Evolutionary conservation across 768 basidiomycete species (phyloP).

Genomic region (Mycena epipterygia): DNA sequence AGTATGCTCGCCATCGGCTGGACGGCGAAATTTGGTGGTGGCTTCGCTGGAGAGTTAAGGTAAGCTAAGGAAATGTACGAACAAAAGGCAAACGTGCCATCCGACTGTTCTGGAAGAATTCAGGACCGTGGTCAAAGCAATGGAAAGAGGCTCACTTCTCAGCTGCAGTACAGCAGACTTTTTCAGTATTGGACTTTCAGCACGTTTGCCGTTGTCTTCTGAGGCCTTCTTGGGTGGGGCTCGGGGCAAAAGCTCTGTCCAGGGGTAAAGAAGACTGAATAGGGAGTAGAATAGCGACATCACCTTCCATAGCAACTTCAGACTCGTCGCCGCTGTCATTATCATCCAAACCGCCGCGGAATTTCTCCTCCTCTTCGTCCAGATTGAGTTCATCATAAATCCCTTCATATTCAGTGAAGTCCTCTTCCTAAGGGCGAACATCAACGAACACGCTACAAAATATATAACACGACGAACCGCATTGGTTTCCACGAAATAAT

Average conservation of each 20-base stretch:
- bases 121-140: conserved; percentile 3
- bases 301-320: conserved; percentile 81
- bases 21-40: conserved; percentile 84
- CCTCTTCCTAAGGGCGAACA: conserved; percentile 79
- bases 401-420: conserved; percentile 97
- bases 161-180: conserved; percentile 74
- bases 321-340: conserved; percentile 82
- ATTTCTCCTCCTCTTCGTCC: conserved; percentile 96
- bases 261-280: not conserved
- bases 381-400: conserved; percentile 98
- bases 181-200: conserved; percentile 85
- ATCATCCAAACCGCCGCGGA: conserved; percentile 85
- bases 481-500: conserved; percentile 96
- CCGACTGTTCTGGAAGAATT: conserved; percentile 72
- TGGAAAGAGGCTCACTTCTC: conserved; percentile 70
- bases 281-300: conserved; percentile 7
- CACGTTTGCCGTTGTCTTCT: conserved; percentile 85
- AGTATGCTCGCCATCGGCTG: conserved; percentile 83
- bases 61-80: conserved; percentile 18
- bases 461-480: conserved; percentile 69
- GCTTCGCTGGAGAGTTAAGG: conserved; percentile 64
- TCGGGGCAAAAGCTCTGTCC: conserved; percentile 72
- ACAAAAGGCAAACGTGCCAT: conserved; percentile 60
- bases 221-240: conserved; percentile 82
- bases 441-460: not conserved